Evolutionary conservation across 1,139 yeast species (phyloP), one percentile per base, ranked within the genome.

Genomic region (Debaryomyces robertsiae): DNA sequence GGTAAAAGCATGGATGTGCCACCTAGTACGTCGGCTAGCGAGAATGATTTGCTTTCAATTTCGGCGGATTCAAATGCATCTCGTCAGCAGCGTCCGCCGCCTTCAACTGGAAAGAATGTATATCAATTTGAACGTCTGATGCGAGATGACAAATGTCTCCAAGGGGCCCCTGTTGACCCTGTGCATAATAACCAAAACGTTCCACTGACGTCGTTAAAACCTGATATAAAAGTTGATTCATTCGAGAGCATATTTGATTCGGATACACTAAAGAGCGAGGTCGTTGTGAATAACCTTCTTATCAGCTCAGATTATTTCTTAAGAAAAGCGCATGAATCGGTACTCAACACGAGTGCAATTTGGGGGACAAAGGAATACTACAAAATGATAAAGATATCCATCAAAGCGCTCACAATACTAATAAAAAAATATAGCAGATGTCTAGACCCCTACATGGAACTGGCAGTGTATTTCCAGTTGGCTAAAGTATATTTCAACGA

Each of bases 401-500:
- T 77, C 27, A 67, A 69, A 36, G 57, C 73, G 6, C 51, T 76
- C 9, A 46, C 67, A 16, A 53, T 69, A 27, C 43, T 73, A 0
- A 27, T 62, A 2, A 57, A 56, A 16, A 55, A 58, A 27, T 71
- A 69, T 46, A 43, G 49, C 9, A 45, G 45, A 1, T 28, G 40
- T 3, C 43, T 77, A 13, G 56, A 60, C 37, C 67, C 73, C 0
- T 49, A 46, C 11, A 41, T 61, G 18, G 70, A 66, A 40, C 65
- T 67, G 45, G 42, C 53, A 1, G 50, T 72, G 0, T 61, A 61
- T 38, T 67, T 61, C 41, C 61, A 61, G 35, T 49, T 76, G 11
- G 69, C 78, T 0, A 52, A 51, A 13, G 39, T 75, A 2, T 63
- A 70, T 42, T 62, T 64, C 32, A 46, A 50, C 16, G 82, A 77